phyloP scores from a whole-genome alignment of 352 stramenopile species.

The Phytopythium boreale region DNA sequence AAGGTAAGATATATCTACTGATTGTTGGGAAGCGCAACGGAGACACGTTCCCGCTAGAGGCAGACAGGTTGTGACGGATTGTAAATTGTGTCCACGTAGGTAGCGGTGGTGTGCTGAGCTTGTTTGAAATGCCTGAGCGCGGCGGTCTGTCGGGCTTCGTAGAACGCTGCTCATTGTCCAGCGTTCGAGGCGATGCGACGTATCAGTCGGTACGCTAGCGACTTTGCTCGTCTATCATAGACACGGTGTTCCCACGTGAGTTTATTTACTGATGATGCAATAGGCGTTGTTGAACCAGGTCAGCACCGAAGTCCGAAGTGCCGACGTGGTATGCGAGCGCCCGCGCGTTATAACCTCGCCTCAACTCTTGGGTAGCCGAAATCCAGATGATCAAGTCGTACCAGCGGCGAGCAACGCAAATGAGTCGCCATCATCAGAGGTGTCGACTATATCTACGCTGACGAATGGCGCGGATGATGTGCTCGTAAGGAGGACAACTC shows the following conservation, averaged over 20 bases:
- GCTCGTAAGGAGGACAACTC: neutral
- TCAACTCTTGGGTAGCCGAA: neutral
- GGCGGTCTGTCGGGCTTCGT: neutral
- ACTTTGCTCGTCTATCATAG: too few relatives aligned
- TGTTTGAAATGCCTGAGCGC: neutral
- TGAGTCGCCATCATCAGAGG: neutral
- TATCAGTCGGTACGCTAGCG: neutral
- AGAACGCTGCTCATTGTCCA: neutral
- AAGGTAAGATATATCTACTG: neutral
- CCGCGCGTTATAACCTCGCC: neutral
- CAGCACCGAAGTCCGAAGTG: neutral
- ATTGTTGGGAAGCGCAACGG: neutral
- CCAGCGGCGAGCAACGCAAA: neutral
- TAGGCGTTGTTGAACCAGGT: neutral
- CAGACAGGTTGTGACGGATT: neutral
- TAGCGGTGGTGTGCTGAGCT: neutral
- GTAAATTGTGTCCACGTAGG: neutral
- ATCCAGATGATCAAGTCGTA: neutral
- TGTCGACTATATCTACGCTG: neutral
- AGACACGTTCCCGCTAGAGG: too few relatives aligned
- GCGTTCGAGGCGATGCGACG: neutral
- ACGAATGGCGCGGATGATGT: neutral
- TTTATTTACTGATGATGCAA: neutral
- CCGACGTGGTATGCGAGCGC: neutral
- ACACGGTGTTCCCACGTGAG: too few relatives aligned